phyloP scores from a whole-genome alignment of 2,329 filamentous ascomycete genomes.

The Decorospora gaudefroyi region DNA sequence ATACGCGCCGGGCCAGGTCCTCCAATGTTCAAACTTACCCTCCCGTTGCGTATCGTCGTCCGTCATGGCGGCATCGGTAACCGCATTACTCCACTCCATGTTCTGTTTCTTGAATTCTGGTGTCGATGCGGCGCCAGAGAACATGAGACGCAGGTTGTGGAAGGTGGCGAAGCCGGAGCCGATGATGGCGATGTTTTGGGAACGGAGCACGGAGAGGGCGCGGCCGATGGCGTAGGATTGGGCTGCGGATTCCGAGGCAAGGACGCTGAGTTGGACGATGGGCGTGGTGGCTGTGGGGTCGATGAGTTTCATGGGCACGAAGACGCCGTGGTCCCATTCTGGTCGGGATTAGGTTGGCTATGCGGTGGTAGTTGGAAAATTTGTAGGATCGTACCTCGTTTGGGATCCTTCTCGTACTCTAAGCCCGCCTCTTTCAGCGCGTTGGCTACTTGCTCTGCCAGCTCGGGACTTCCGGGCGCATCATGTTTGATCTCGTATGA shows the following conservation, averaged over 20 bases:
- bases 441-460: constrained; percentile 57
- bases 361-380: neutral
- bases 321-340: constrained; percentile 66
- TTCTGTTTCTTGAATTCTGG: constrained; percentile 41
- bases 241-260: constrained; percentile 57
- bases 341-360: neutral
- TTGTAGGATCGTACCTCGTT: constrained; percentile 34
- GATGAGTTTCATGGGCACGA: constrained; percentile 61
- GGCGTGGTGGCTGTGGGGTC: constrained; percentile 59
- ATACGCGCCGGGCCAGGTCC: constrained; percentile 55
- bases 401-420: constrained; percentile 34
- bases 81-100: constrained; percentile 54
- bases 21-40: constrained; percentile 54
- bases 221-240: constrained; percentile 59
- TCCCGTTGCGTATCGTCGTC: constrained; percentile 46
- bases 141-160: constrained; percentile 60
- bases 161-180: constrained; percentile 65
- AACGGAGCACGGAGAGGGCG: constrained; percentile 57
- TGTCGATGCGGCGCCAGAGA: constrained; percentile 33
- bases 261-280: constrained; percentile 62
- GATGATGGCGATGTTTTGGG: constrained; percentile 61
- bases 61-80: constrained; percentile 51
- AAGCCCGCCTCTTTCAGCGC: constrained; percentile 56
- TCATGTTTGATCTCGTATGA: constrained; percentile 61
- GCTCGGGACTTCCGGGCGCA: constrained; percentile 59